These are phyloP conservation scores for Tripidium arundinaceum DNA, from an alignment of 202 grass and related monocot species.

Conservation along the genomic window DNA sequence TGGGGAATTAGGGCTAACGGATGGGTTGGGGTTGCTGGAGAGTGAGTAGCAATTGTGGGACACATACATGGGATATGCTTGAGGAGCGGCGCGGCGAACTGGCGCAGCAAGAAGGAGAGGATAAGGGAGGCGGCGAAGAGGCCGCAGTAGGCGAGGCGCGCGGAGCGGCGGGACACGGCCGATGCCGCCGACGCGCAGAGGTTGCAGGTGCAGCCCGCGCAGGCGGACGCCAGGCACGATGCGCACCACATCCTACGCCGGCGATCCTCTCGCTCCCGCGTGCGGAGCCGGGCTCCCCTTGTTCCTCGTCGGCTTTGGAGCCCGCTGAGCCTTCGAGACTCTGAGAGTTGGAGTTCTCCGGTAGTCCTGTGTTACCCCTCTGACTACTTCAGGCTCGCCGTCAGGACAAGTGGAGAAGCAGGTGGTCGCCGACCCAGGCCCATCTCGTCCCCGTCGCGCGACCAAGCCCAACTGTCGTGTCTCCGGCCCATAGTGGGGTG, in stretches of 20 bases:
- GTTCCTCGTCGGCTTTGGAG: background rate
- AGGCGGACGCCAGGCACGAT: conserved; percentile 80
- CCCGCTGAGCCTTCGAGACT: background rate
- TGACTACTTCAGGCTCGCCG: too few species aligned
- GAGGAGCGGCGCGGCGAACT: conserved; percentile 80
- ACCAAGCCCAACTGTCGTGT: too few species aligned
- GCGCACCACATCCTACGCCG: conserved; percentile 59
- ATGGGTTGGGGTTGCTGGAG: background rate
- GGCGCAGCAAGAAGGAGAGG: conserved; percentile 85
- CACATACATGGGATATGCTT: conserved; percentile 73
- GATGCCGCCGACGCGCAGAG: conserved; percentile 68
- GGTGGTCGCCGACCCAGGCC: too few species aligned
- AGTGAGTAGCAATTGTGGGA: background rate
- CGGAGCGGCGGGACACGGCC: conserved; percentile 67
- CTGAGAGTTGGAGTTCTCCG: too few species aligned
- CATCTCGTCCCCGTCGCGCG: too few species aligned
- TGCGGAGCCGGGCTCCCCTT: background rate
- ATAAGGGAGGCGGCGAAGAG: conserved; percentile 87
- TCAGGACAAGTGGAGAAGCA: too few species aligned
- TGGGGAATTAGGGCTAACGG: background rate
- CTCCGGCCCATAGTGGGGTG: too few species aligned
- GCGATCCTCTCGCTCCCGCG: background rate
- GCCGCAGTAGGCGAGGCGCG: conserved; percentile 84
- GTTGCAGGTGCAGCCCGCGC: conserved; percentile 80
- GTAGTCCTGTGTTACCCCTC: too few species aligned